phyloP scores from a whole-genome alignment of 306 rosid genomes.

The Echinosophora koreensis region DNA sequence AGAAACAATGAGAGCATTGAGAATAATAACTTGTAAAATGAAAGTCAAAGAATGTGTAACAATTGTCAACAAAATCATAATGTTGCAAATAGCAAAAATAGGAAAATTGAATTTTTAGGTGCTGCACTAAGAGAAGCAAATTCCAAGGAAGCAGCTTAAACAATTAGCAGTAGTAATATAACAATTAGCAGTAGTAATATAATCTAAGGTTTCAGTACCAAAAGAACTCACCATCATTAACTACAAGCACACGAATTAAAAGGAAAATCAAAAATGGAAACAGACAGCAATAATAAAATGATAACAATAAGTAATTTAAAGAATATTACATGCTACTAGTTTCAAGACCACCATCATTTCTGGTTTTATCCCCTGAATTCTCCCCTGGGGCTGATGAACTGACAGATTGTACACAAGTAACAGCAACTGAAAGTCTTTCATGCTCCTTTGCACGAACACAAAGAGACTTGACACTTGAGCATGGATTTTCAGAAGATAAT shows the following conservation, averaged over 20 bases:
- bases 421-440: constrained; percentile 51
- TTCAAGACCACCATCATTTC: constrained; percentile 57
- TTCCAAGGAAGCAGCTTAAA: constrained; percentile 33
- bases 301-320: constrained; percentile 13
- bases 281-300: constrained; percentile 11
- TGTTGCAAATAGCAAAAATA: not conserved
- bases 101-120: not conserved
- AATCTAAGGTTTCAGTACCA: not conserved
- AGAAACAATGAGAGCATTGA: constrained; percentile 28
- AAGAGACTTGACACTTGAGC: constrained; percentile 60
- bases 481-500: constrained; percentile 51
- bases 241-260: constrained; percentile 14
- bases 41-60: not conserved
- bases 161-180: constrained; percentile 34
- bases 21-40: constrained; percentile 24
- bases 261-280: constrained; percentile 11
- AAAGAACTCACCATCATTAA: constrained; percentile 10
- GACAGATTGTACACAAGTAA: constrained; percentile 50
- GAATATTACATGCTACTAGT: constrained; percentile 66
- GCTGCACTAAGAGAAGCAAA: constrained; percentile 15
- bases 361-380: constrained; percentile 49
- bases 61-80: not conserved
- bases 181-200: constrained; percentile 35
- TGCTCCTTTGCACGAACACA: constrained; percentile 60
- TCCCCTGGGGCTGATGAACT: constrained; percentile 53